Conservation (phyloP, 495 filamentous ascomycete species). For the Talaromyces liani region DNA sequence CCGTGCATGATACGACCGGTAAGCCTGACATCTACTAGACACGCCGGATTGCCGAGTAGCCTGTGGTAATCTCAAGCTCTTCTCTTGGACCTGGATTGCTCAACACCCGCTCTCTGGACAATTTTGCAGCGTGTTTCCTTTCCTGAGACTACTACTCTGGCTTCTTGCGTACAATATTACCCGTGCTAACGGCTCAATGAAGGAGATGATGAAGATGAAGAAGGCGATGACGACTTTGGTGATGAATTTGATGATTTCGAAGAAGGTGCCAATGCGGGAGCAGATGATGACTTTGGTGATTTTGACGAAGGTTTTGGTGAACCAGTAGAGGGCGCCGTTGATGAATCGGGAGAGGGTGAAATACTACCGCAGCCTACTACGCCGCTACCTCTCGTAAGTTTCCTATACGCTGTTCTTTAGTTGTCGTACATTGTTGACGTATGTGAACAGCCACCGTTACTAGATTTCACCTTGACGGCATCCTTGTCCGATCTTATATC, state of each 20-base stretch:
- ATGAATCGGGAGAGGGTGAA: conserved; percentile 16
- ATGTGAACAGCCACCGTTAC: conserved; percentile 52
- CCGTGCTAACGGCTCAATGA: conserved; percentile 18
- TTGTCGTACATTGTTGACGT: neutral
- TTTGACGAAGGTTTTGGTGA: conserved; percentile 84
- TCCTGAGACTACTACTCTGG: conserved; percentile 26
- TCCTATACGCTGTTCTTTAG: neutral
- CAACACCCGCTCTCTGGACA: conserved; percentile 2
- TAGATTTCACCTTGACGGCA: conserved; percentile 60
- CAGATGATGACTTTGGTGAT: conserved; percentile 72
- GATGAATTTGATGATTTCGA: conserved; percentile 98
- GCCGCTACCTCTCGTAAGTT: conserved; percentile 44
- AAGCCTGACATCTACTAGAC: conserved; percentile 27
- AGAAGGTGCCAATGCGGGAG: conserved; percentile 61
- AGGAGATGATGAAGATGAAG: conserved; percentile 26
- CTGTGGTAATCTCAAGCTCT: conserved; percentile 53
- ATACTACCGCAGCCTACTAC: conserved; percentile 33
- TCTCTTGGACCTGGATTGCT: conserved; percentile 33
- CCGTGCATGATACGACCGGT: conserved; percentile 39
- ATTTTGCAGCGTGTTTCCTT: conserved; percentile 12
- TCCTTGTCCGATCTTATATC: conserved; percentile 40
- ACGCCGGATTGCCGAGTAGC: conserved; percentile 33
- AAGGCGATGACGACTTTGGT: conserved; percentile 50
- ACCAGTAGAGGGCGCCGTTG: conserved; percentile 39
- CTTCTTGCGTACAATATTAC: conserved; percentile 30